Evolutionary conservation across 2,329 filamentous ascomycete species (phyloP), one percentile per base, ranked within the genome.

Genomic region (Ascochyta fabae): DNA sequence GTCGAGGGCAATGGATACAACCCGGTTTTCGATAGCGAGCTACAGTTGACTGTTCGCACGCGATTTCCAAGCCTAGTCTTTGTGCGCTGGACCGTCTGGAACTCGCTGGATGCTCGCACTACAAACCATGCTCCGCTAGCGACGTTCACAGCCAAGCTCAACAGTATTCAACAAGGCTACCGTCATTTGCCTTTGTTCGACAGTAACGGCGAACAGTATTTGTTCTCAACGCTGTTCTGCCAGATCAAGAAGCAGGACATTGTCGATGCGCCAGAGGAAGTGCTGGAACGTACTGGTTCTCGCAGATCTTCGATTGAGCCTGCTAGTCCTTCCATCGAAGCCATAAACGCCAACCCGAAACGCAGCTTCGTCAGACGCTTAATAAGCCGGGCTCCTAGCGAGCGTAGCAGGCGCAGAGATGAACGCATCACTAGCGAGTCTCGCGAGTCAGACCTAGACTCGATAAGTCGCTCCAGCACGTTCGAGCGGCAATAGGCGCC

Each of bases 181-280:
- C 92, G 94, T 59, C 96, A 96, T 58, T 81, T 98, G 48, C 95
- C 94, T 10, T 83, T 99, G 15, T 89, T 92, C 74, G 93, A 98
- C 77, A 84, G 87, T 52, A 90, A 92, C 60, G 95, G 93, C 58
- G 93, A 97, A 67, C 91, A 93, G 67, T 98, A 96, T 73, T 83
- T 97, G 39, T 97, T 97, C 77, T 96, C 95, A 2, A 96, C 92
- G 10, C 81, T 99, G 15, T 96, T 98, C 76, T 96, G 93, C 79
- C 88, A 88, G 69, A 90, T 98, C 77, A 87, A 87, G 64, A 89
- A 86, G 62, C 80, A 84, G 57, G 79, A 82, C 6, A 75, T 79
- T 22, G 66, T 81, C 24, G 73, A 80, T 31, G 75, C 81, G 13
- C 65, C 67, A 23, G 66, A 73, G 50, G 54, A 62, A 45, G 52